phyloP scores from a whole-genome alignment of 202 grass and related monocot genomes.

The Panicum virgatum region DNA sequence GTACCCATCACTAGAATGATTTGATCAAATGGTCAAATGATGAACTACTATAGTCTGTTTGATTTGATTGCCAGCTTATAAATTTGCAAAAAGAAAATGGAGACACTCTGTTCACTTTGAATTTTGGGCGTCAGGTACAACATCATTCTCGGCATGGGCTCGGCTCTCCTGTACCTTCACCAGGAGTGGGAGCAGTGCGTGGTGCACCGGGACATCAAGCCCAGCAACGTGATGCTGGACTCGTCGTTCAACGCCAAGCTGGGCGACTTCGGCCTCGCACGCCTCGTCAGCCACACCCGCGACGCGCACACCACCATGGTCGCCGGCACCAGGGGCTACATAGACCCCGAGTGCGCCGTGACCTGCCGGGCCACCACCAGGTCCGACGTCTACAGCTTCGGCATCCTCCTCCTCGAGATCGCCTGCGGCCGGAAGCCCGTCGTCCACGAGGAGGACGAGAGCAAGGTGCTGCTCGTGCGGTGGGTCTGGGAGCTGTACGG shows the following conservation, averaged over 20 bases:
- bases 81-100: too few species aligned
- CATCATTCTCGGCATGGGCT: conserved; percentile 33
- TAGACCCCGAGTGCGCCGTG: conserved; percentile 43
- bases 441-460: conserved; percentile 15
- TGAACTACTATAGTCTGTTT: background rate
- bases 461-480: conserved; percentile 15
- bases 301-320: conserved; percentile 19
- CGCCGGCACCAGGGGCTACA: conserved; percentile 44
- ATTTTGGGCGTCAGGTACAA: conserved; percentile 22
- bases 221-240: conserved; percentile 39
- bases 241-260: conserved; percentile 46
- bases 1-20: too few species aligned
- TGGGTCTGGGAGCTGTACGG: conserved; percentile 46
- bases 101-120: background rate
- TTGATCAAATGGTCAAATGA: too few species aligned
- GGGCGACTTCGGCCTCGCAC: conserved; percentile 49
- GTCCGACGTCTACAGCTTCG: conserved; percentile 10
- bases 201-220: background rate
- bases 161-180: conserved; percentile 48
- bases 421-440: conserved; percentile 28
- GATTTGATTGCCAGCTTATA: background rate
- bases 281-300: conserved; percentile 31
- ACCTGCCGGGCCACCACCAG: conserved; percentile 14
- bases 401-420: background rate
- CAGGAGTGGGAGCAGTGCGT: background rate